Percentiles rank a stretch among this genome's conserved stretches.
phyloP scores from a whole-genome alignment of 2,329 filamentous ascomycete species.

The Trichoderma gracile region DNA sequence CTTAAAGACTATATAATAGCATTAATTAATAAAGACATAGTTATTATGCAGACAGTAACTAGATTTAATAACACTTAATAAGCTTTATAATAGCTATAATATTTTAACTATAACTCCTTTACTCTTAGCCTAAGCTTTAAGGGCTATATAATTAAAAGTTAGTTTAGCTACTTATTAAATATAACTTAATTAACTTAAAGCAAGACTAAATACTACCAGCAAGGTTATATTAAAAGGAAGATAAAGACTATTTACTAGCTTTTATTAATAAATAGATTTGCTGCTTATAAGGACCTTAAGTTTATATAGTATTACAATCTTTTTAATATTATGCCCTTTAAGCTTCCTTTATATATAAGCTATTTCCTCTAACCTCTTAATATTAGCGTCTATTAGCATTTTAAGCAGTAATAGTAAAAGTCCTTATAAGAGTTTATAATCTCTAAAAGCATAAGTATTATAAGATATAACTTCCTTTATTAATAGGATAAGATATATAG shows the following conservation, averaged over 20 bases:
- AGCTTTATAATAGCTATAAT: background rate
- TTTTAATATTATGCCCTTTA: too few species aligned
- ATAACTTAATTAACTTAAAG: too few species aligned
- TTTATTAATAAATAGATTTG: too few species aligned
- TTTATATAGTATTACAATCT: too few species aligned
- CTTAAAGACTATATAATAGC: background rate
- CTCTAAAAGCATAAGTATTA: too few species aligned
- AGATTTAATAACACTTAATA: background rate
- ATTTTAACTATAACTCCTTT: background rate
- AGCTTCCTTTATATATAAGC: too few species aligned
- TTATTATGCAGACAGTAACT: background rate
- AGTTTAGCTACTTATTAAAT: too few species aligned
- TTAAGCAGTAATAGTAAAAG: background rate
- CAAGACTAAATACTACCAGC: background rate
- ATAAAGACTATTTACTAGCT: too few species aligned
- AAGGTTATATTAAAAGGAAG: too few species aligned
- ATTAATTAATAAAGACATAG: background rate
- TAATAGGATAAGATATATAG: background rate
- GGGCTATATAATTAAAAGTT: too few species aligned
- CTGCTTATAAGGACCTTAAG: background rate
- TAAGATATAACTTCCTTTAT: background rate
- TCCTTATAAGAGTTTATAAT: background rate
- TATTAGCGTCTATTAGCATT: slow-evolving; percentile 21
- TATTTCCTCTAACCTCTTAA: background rate
- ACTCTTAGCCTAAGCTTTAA: too few species aligned